phyloP scores from a whole-genome alignment of 371 early-diverging fungal genomes.

The Amoeboradix gromovi region DNA sequence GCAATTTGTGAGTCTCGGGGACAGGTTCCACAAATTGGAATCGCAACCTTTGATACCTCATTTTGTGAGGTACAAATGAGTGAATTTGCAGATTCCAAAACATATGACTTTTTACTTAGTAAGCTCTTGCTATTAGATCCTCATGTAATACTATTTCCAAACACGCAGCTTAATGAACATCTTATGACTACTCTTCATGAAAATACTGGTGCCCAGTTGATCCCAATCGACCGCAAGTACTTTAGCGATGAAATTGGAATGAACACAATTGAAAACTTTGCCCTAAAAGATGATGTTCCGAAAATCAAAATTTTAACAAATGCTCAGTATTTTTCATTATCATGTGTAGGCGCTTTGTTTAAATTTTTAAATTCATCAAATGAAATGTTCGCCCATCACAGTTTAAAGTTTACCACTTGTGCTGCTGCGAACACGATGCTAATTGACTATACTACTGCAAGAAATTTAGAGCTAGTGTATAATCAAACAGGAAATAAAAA shows the following conservation, averaged over 20 bases:
- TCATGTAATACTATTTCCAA: background rate
- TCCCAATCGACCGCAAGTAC: background rate
- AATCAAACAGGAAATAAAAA: background rate
- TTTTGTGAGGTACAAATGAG: background rate
- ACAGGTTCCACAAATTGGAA: background rate
- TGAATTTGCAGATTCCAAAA: background rate
- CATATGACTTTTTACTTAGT: background rate
- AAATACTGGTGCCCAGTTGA: background rate
- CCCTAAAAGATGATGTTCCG: background rate
- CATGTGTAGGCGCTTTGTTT: background rate
- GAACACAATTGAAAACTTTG: background rate
- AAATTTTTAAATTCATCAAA: background rate
- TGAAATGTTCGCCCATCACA: background rate
- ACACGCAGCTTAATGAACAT: background rate
- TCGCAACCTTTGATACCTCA: background rate
- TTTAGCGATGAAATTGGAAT: background rate
- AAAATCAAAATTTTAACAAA: background rate
- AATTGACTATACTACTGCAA: background rate
- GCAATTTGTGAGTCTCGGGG: background rate
- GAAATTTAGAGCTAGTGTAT: background rate
- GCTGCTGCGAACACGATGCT: background rate
- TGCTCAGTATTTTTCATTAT: background rate
- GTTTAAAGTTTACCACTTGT: background rate
- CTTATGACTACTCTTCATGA: background rate
- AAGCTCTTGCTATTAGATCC: background rate